Conservation (phyloP, 441 rosid genomes). For the Adansonia madagascariensis region DNA sequence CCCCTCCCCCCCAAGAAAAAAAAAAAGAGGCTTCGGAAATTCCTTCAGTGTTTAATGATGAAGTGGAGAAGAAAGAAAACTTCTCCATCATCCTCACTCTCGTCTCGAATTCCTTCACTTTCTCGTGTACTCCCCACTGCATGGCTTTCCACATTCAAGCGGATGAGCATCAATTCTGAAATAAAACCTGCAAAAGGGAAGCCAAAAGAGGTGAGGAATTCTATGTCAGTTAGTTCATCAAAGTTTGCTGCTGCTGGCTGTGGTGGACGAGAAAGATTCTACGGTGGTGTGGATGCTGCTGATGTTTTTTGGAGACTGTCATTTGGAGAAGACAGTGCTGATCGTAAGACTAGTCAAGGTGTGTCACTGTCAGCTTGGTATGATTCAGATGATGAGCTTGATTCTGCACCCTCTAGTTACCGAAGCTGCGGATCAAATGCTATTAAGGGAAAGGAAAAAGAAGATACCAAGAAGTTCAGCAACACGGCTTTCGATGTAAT, state of each 20-base stretch:
- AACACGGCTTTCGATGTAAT: constrained; percentile 48
- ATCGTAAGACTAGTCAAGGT: constrained; percentile 29
- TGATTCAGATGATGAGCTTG: constrained; percentile 36
- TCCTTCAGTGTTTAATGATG: constrained; percentile 35
- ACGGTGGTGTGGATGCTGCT: constrained; percentile 15
- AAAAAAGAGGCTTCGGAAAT: background rate
- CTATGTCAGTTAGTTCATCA: constrained; percentile 33
- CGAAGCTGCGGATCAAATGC: constrained; percentile 37
- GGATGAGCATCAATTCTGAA: constrained; percentile 46
- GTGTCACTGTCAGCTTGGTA: constrained; percentile 37
- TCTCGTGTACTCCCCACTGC: constrained; percentile 59
- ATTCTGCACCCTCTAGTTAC: constrained; percentile 36
- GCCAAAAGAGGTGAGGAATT: constrained; percentile 38
- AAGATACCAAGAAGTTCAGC: constrained; percentile 40
- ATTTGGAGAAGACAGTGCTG: constrained; percentile 44
- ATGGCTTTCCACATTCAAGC: constrained; percentile 69
- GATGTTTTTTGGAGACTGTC: constrained; percentile 64
- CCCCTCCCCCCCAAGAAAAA: background rate
- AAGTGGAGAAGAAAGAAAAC: constrained; percentile 71
- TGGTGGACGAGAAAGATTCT: no score
- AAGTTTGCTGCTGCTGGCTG: constrained; percentile 35
- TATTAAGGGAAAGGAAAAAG: constrained; percentile 32
- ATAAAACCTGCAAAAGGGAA: constrained; percentile 44
- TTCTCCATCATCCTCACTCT: constrained; percentile 33
- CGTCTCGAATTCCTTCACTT: constrained; percentile 51